Base-by-base conservation (phyloP, 2,329 filamentous ascomycete genomes). In the Neonectria sp. region DNA sequence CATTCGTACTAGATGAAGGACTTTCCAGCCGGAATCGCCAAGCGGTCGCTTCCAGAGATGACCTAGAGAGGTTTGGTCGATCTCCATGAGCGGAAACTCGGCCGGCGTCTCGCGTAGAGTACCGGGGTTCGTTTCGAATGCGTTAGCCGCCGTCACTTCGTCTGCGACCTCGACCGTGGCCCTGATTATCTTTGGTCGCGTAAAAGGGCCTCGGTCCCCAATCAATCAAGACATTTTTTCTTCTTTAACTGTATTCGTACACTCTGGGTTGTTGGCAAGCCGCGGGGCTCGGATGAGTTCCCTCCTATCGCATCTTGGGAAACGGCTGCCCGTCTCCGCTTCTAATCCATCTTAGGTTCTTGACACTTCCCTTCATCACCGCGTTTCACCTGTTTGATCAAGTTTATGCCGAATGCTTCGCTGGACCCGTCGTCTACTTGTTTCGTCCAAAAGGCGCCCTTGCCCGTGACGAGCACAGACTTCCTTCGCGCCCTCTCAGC, bases 381-480 rank as follows among this genome's bases (percentile, higher is more conserved):
- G 31, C 68, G 63, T 37, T 73, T 78, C 0, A 79, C 74, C 49
- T 79, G 65, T 15, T 76, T 70, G 29, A 84, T 83, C 43, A 84
- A 67, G 1, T 71, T 71, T 4, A 79, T 63, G 0, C 80, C 82
- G 6, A 75, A 78, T 4, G 74, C 73, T 2, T 78, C 77, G 7
- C 82, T 83, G 25, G 74, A 71, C 0, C 81, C 82, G 1, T 80
- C 80, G 11, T 83, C 79, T 2, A 82, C 72, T 66, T 85, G 83
- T 60, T 78, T 83, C 9, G 80, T 84, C 80, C 82, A 85, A 59
- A 84, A 84, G 0, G 68, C 71, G 25, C 82, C 80, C 13, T 73
- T 71, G 7, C 78, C 76, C 25, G 73, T 73, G 0, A 76, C 75
- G 6, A 81, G 68, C 1, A 82, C 76, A 1, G 77, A 84, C 68